Percentiles rank a stretch among this genome's conserved stretches.
phyloP scores from a whole-genome alignment of 768 basidiomycete species.

The Symmetrospora coprosmae region DNA sequence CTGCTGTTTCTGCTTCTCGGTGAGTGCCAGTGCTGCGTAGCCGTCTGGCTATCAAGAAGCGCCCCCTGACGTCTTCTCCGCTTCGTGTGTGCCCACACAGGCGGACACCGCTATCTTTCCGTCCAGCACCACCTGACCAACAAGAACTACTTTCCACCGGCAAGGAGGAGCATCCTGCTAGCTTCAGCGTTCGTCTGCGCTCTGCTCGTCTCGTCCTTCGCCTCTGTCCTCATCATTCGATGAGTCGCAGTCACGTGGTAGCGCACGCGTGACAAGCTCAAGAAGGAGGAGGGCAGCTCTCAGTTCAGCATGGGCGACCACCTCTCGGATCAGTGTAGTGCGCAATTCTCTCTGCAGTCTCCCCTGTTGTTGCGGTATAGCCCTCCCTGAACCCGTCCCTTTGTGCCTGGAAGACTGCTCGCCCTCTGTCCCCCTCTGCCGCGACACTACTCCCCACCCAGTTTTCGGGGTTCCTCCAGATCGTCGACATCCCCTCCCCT shows the following conservation, averaged over 20 bases:
- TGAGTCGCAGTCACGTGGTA: not conserved
- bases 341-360: no score
- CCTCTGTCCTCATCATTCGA: not conserved
- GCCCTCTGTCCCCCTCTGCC: no score
- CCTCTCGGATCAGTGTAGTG: no score
- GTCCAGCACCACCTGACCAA: conserved; percentile 1
- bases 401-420: no score
- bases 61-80: not conserved
- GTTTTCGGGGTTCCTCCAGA: no score
- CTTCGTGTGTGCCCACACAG: not conserved
- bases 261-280: no score
- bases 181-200: not conserved
- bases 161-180: conserved; percentile 2
- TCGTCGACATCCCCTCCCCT: no score
- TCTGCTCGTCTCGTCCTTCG: conserved; percentile 8
- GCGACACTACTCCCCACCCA: no score
- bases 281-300: no score
- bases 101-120: conserved; percentile 7
- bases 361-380: no score
- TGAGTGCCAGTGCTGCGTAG: conserved; percentile 10
- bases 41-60: not conserved
- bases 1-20: conserved; percentile 24
- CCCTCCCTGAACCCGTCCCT: no score
- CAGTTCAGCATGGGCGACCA: no score
- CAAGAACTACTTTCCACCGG: conserved; percentile 18